Evolutionary conservation across 352 stramenopile genomes (phyloP).

Genomic region (Pythium insidiosum): DNA sequence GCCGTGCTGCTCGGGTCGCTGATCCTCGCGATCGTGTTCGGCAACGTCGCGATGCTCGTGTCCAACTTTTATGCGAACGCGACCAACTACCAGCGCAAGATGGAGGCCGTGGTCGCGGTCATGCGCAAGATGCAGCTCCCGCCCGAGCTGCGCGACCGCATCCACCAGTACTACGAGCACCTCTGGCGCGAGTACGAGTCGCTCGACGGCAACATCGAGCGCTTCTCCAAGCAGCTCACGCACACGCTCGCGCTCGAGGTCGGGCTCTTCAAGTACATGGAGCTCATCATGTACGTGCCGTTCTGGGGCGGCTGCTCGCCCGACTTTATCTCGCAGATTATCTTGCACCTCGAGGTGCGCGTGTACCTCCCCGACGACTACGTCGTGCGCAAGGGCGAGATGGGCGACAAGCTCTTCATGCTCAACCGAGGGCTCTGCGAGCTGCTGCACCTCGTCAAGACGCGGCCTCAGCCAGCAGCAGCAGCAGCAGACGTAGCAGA

Average conservation of each 20-base stretch:
- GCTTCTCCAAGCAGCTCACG: slow-evolving; percentile 39
- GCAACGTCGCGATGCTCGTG: no score
- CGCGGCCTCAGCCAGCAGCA: no score
- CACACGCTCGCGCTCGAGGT: slow-evolving; percentile 53
- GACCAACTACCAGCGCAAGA: no score
- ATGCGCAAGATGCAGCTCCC: slow-evolving; percentile 50
- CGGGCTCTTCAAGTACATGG: slow-evolving; percentile 36
- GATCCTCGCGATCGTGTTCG: slow-evolving; percentile 49
- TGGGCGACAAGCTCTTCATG: slow-evolving; percentile 25
- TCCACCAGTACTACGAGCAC: slow-evolving; percentile 61
- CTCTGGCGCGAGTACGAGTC: slow-evolving; percentile 60
- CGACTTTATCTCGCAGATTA: slow-evolving; percentile 27
- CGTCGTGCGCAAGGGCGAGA: slow-evolving; percentile 24
- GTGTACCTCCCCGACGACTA: slow-evolving; percentile 28
- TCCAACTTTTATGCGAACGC: no score
- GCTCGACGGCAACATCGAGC: slow-evolving; percentile 40
- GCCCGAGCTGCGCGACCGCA: slow-evolving; percentile 32
- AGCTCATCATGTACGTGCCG: slow-evolving; percentile 19
- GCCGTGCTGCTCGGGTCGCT: slow-evolving; percentile 40
- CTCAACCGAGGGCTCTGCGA: slow-evolving; percentile 26
- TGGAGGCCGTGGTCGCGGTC: slow-evolving; percentile 47
- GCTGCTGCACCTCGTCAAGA: background rate
- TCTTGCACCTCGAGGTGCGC: slow-evolving; percentile 12
- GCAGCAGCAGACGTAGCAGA: no score
- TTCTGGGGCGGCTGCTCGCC: slow-evolving; percentile 20